These are phyloP conservation scores for Populus euphratica DNA, from an alignment of 345 rosid species.

Conservation along the genomic window DNA sequence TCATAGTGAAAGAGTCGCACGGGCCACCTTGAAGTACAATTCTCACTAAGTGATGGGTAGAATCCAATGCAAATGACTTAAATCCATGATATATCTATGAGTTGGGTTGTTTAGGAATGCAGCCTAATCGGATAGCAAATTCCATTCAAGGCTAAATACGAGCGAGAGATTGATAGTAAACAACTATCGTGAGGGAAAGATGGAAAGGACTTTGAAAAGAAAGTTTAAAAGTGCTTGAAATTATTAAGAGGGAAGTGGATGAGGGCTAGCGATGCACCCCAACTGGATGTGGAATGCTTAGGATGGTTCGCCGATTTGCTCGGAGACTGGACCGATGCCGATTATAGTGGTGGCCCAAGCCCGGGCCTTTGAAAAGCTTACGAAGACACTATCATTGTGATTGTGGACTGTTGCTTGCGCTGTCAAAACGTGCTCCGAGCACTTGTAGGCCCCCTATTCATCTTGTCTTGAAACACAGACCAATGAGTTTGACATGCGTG, in stretches of 20 bases:
- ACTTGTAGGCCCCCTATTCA: conserved; percentile 40
- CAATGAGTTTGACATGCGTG: conserved; percentile 49
- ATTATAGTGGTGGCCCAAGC: neutral
- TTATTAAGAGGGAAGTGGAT: neutral
- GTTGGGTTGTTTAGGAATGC: neutral
- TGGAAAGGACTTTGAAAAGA: conserved; percentile 21
- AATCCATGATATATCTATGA: neutral
- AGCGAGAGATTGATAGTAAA: conserved; percentile 8
- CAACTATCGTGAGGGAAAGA: conserved; percentile 10
- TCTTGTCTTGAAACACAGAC: conserved; percentile 59
- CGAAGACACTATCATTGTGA: neutral
- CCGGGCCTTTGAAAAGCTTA: neutral
- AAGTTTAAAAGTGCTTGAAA: conserved; percentile 22
- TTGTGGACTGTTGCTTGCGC: neutral
- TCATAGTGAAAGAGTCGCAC: no score
- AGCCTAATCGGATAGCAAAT: neutral
- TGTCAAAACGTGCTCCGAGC: neutral
- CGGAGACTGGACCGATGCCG: neutral
- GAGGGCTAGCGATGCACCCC: conserved; percentile 11
- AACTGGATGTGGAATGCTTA: conserved; percentile 8
- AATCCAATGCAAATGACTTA: conserved; percentile 11
- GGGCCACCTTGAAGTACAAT: neutral
- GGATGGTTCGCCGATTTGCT: neutral
- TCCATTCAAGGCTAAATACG: neutral
- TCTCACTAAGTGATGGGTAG: conserved; percentile 11